phyloP scores from a whole-genome alignment of 805 yeast genomes.

The Wickerhamomyces silvicola region DNA sequence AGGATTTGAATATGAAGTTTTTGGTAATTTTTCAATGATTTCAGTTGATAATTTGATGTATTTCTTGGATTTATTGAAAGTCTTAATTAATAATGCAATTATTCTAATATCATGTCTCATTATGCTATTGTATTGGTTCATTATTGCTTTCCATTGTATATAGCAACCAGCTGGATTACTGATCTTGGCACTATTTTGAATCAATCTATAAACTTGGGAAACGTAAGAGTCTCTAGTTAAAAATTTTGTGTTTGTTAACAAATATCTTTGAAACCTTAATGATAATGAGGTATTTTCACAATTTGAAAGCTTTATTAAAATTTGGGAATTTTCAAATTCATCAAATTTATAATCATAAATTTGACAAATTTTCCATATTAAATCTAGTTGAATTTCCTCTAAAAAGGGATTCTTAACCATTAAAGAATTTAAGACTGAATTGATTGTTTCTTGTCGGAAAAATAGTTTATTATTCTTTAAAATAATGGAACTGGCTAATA shows the following conservation, averaged over 20 bases:
- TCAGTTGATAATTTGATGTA: conserved; percentile 12
- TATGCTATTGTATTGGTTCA: conserved; percentile 7
- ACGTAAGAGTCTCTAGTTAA: conserved; percentile 4
- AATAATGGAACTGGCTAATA: background rate
- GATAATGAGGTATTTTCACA: conserved; percentile 4
- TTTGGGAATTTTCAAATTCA: conserved; percentile 10
- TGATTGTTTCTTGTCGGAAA: background rate
- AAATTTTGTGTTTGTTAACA: conserved; percentile 8
- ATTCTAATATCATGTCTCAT: conserved; percentile 13
- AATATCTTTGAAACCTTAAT: conserved; percentile 5
- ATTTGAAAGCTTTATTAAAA: conserved; percentile 10
- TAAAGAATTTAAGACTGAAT: conserved; percentile 3
- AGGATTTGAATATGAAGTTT: conserved; percentile 6
- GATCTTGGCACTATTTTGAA: conserved; percentile 10
- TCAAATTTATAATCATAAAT: conserved; percentile 8
- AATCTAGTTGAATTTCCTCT: conserved; percentile 15
- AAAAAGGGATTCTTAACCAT: conserved; percentile 14
- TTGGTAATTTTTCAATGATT: conserved; percentile 13
- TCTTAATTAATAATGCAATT: conserved; percentile 9
- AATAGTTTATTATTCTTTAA: background rate
- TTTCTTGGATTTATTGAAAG: conserved; percentile 9
- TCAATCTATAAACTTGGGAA: conserved; percentile 7
- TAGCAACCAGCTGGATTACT: conserved; percentile 17
- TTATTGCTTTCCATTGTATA: conserved; percentile 14
- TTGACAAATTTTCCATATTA: conserved; percentile 9